Evolutionary conservation across 2,329 filamentous ascomycete genomes (phyloP), one percentile per base, ranked within the genome.

Genomic region (Penicillium verrucosum): DNA sequence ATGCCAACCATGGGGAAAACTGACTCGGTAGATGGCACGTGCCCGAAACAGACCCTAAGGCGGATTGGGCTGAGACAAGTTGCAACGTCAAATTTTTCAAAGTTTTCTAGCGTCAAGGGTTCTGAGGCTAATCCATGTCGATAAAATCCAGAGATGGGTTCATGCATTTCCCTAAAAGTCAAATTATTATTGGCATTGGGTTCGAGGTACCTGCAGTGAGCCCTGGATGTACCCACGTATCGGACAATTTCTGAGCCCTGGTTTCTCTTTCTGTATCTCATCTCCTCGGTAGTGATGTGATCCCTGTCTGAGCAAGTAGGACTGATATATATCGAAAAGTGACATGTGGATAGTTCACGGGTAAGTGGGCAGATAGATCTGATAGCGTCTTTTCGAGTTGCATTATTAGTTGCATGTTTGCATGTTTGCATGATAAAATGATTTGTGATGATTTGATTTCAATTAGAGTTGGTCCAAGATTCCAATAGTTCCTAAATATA

Each of bases 291-390:
- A 57, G 37, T 60, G 30, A 3, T 54, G 38, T 54, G 55, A 18
- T 21, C 12, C 8, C 12, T 32, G 21, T 25, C 9, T 32, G 11
- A 23, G 18, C 6, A 43, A 46, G 48, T 58, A 14, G 16, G 25
- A 29, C 34, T 63, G 64, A 65, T 64, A 54, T 64, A 54, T 50
- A 60, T 64, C 61, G 51, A 46, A 59, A 60, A 54, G 41, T 46
- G 51, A 52, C n/a, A 29, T 46, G n/a, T 52, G 60, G 59, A 54
- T 51, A 53, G 52, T 47, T 29, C 23, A 42, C 57, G 59, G 57
- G 58, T 58, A 58, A 55, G 54, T 55, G 54, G 56, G 53, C 25
- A 14, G 57, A 58, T 52, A 41, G 60, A 60, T 60, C 61, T 58
- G 41, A 56, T 54, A 43, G 45, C 43, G 21, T 36, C 16, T 21